These are phyloP conservation scores for Suhomyces bokatorum DNA, from an alignment of 1,139 yeast species.

Conservation along the genomic window DNA sequence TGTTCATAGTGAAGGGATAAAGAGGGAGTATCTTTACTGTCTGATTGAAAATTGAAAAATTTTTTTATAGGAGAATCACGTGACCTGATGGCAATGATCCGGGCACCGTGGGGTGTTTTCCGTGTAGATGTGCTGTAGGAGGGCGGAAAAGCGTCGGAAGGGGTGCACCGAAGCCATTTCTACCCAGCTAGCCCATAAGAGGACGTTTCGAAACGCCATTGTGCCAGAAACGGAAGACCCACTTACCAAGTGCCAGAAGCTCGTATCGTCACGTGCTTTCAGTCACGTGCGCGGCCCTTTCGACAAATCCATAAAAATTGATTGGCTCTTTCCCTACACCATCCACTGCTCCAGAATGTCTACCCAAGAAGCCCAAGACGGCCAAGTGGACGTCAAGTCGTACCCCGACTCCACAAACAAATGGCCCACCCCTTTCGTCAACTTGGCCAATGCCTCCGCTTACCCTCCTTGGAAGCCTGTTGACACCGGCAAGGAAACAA, in stretches of 20 bases:
- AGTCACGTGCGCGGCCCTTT: background rate
- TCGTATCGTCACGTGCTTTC: conserved; percentile 1
- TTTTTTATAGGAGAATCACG: conserved; percentile 6
- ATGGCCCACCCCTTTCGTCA: conserved; percentile 47
- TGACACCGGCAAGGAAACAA: conserved; percentile 45
- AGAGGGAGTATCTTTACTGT: background rate
- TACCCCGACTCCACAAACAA: conserved; percentile 43
- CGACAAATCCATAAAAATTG: conserved; percentile 19
- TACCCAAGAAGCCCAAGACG: conserved; percentile 15
- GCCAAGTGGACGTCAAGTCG: conserved; percentile 15
- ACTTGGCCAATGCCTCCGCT: conserved; percentile 40
- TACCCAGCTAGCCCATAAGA: too few relatives aligned
- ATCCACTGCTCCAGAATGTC: conserved; percentile 16
- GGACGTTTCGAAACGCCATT: too few relatives aligned
- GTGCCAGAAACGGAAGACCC: too few relatives aligned
- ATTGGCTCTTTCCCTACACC: conserved; percentile 18
- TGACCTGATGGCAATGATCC: background rate
- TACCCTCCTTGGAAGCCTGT: conserved; percentile 50
- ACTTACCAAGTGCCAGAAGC: too few relatives aligned
- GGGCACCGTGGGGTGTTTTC: too few relatives aligned
- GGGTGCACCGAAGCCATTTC: background rate
- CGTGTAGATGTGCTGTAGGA: too few relatives aligned
- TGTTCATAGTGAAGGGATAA: conserved; percentile 30
- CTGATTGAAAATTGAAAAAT: conserved; percentile 4
- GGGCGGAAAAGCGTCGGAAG: background rate